These are phyloP conservation scores for Rhododendron mucronatum DNA, from an alignment of 148 eudicot genomes.

Conservation along the genomic window DNA sequence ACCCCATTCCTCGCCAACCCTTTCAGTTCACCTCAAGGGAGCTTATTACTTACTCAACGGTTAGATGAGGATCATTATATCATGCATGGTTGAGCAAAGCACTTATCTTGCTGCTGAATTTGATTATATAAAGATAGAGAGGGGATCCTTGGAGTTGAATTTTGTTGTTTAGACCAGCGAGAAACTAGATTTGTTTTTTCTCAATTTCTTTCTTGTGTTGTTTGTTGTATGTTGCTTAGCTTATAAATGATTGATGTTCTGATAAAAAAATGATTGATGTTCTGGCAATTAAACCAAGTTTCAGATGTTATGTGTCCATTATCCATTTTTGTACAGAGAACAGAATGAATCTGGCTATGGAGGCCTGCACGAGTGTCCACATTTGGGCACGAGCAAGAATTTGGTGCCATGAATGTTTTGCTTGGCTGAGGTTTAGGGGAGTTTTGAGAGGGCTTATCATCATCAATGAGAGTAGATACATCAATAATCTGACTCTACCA, in stretches of 20 bases:
- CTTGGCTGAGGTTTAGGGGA: not conserved
- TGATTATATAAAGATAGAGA: not conserved
- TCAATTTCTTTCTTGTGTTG: not conserved
- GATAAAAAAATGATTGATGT: not conserved
- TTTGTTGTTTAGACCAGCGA: not conserved
- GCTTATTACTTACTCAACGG: constrained; percentile 42
- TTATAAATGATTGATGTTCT: not conserved
- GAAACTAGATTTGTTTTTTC: not conserved
- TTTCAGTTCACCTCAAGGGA: constrained; percentile 56
- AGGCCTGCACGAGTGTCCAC: not conserved
- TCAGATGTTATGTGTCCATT: not conserved
- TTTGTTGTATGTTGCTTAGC: not conserved
- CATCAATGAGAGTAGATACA: not conserved
- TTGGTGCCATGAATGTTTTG: not conserved
- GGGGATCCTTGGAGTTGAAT: not conserved
- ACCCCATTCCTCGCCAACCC: constrained; percentile 51
- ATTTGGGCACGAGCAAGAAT: not conserved
- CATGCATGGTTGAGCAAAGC: not conserved
- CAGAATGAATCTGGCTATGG: not conserved
- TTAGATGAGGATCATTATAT: constrained; percentile 29
- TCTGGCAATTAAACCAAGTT: not conserved
- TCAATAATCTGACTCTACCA: not conserved
- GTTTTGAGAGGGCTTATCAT: not conserved
- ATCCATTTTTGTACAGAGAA: not conserved
- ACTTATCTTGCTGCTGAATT: not conserved